Evolutionary conservation across 1,284 basidiomycete genomes (phyloP), one percentile per base, ranked within the genome.

Genomic region (Cystobasidium pallidum): DNA sequence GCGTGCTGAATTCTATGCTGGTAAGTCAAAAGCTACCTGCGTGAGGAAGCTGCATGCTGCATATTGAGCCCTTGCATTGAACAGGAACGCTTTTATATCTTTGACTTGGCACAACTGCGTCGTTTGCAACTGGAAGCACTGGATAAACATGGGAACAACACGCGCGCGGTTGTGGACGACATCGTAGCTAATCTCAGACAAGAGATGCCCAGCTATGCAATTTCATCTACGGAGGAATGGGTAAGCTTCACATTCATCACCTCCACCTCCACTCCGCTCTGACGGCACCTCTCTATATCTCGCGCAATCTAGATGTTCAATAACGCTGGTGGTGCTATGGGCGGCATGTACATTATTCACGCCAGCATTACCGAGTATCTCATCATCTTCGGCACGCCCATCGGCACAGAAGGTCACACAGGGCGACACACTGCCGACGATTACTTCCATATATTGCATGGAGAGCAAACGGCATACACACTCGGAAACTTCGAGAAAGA

Each of bases 291-390:
- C 90, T 68, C 82, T 80, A 81, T 76, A 83, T 36, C 47, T 43
- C 66, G 39, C 39, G 70, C 66, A 63, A 28, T 10, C 19, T 26
- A 71, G 95, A 87, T 98, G 52, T 92, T 96, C 83, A 98, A 90
- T 84, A 99, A 99, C 79, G 95, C 95, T 0, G 95, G 94, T 21
- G 95, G 96, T 66, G 95, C 96, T 0, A 99, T 98, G 95, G 95
- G 83, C 54, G 88, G 89, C 54, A 98, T 99, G 95, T 97, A 92
- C 82, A 86, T 98, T 82, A 91, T 99, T 87, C 81, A 89, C 55
- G 77, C 78, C 1, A 71, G 63, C 39, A 73, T 96, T 78, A 77
- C 75, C 43, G 76, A 79, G 74, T 86, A 86, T 77, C 78, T 86
- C 51, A 86, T 86, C 82, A 90, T 99, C 79, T 99, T 99, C 78